A percentile compares a stretch with the other conserved stretches of the same genome.
Conservation (phyloP, 345 rosid genomes). For the Alliaria petiolata region DNA sequence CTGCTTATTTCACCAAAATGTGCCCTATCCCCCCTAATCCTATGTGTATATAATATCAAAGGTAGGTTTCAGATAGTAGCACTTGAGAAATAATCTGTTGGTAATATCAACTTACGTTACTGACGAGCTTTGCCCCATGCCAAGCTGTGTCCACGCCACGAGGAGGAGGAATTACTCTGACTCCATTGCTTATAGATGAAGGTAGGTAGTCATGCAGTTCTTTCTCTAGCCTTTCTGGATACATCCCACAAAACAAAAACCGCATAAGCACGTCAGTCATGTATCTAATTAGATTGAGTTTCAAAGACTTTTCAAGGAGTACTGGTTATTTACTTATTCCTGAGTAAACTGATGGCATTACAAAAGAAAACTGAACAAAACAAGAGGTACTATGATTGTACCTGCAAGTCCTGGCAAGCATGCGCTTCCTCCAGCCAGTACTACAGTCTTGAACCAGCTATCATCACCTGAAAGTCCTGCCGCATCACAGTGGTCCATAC, state of each 20-base stretch:
- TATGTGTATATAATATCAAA: not conserved
- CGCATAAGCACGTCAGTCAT: not conserved
- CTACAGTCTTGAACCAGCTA: slow-evolving; percentile 90
- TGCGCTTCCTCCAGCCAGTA: slow-evolving; percentile 75
- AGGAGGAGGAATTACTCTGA: slow-evolving; percentile 71
- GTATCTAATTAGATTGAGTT: not conserved
- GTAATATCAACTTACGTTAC: slow-evolving; percentile 58
- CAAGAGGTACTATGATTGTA: slow-evolving; percentile 22
- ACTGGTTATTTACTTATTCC: not conserved
- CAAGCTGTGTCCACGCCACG: slow-evolving; percentile 73
- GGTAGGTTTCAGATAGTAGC: too few relatives aligned
- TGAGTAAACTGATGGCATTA: not conserved
- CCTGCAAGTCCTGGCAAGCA: slow-evolving; percentile 90
- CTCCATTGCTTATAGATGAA: slow-evolving; percentile 49
- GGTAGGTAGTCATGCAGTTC: slow-evolving; percentile 61
- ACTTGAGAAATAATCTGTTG: too few relatives aligned
- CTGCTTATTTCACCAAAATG: not conserved
- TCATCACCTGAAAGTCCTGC: slow-evolving; percentile 62
- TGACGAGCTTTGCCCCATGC: slow-evolving; percentile 83
- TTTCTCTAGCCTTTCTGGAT: slow-evolving; percentile 77
- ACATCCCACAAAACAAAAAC: not conserved
- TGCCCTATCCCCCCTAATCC: too few relatives aligned
- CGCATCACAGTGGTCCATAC: slow-evolving; percentile 88
- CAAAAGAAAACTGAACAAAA: not conserved
- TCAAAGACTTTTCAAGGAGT: not conserved